These are phyloP conservation scores for Phytophthora megakarya DNA, from an alignment of 352 stramenopile species.

Conservation along the genomic window DNA sequence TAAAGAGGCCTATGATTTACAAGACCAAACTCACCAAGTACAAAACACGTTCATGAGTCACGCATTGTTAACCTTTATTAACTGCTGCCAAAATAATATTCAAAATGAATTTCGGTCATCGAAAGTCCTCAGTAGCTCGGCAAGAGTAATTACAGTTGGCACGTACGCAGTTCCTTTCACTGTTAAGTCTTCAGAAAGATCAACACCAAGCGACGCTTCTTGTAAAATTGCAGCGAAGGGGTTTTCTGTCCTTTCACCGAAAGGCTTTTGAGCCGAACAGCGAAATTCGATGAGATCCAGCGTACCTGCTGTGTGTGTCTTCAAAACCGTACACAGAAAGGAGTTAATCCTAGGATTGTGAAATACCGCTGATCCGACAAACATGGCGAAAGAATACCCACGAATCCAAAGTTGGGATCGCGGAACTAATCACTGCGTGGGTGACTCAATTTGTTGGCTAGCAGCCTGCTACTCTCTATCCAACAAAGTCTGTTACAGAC, in stretches of 20 bases:
- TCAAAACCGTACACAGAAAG: not conserved
- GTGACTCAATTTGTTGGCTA: too few species aligned
- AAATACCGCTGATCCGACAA: slow-evolving; percentile 10
- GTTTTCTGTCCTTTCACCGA: too few species aligned
- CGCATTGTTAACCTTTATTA: not conserved
- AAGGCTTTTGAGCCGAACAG: not conserved
- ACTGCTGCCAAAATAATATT: not conserved
- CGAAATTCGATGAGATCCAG: slow-evolving; percentile 4
- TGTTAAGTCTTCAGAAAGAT: not conserved
- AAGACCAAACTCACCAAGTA: too few species aligned
- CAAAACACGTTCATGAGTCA: not conserved
- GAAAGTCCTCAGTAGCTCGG: too few species aligned
- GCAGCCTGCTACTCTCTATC: too few species aligned
- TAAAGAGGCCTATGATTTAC: too few species aligned
- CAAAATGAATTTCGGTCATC: slow-evolving; percentile 3
- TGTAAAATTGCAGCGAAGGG: not conserved
- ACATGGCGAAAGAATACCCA: slow-evolving; percentile 15
- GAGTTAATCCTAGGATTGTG: slow-evolving; percentile 17
- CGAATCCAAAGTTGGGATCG: slow-evolving; percentile 15
- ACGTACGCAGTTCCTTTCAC: not conserved
- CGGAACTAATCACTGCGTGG: slow-evolving; percentile 4
- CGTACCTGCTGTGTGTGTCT: slow-evolving; percentile 7
- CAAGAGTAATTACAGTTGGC: too few species aligned
- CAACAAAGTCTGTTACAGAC: too few species aligned
- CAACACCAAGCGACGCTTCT: not conserved